A percentile compares a stretch with the other conserved stretches of the same genome.
These are phyloP conservation scores for Marasmius sp. DNA, from an alignment of 1,284 basidiomycete species.

Conservation along the genomic window DNA sequence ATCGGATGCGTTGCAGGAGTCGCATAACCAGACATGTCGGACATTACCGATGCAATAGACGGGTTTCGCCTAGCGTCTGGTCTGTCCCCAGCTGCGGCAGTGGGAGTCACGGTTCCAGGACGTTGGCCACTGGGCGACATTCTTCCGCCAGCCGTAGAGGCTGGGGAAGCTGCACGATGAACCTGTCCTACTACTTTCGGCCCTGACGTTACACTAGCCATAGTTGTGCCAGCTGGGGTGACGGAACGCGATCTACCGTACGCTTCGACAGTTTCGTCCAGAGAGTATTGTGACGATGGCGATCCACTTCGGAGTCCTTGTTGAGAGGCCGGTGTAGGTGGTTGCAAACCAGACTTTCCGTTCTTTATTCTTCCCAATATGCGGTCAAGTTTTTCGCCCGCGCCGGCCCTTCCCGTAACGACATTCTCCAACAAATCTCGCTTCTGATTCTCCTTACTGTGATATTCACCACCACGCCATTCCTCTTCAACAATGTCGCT, in stretches of 20 bases:
- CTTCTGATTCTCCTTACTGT: conserved; percentile 27
- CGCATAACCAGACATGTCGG: conserved; percentile 56
- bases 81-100: conserved; percentile 9
- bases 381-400: conserved; percentile 76
- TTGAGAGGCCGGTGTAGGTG: conserved; percentile 22
- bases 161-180: conserved; percentile 18
- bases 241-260: conserved; percentile 4
- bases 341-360: conserved; percentile 27
- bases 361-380: conserved; percentile 76
- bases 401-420: conserved; percentile 46
- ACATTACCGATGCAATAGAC: conserved; percentile 66
- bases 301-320: conserved; percentile 9
- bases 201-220: conserved; percentile 36
- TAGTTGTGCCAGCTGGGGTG: conserved; percentile 29
- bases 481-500: conserved; percentile 91
- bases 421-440: conserved; percentile 70
- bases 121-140: conserved; percentile 24
- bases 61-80: conserved; percentile 43
- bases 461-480: conserved; percentile 45
- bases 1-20: conserved; percentile 42
- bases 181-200: conserved; percentile 14
- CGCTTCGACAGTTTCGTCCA: conserved; percentile 12
- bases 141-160: conserved; percentile 19
- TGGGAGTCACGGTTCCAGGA: conserved; percentile 33
- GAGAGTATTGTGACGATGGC: conserved; percentile 17